Evolutionary conservation across 2,329 filamentous ascomycete genomes (phyloP).

Genomic region (Xylaria sp.): DNA sequence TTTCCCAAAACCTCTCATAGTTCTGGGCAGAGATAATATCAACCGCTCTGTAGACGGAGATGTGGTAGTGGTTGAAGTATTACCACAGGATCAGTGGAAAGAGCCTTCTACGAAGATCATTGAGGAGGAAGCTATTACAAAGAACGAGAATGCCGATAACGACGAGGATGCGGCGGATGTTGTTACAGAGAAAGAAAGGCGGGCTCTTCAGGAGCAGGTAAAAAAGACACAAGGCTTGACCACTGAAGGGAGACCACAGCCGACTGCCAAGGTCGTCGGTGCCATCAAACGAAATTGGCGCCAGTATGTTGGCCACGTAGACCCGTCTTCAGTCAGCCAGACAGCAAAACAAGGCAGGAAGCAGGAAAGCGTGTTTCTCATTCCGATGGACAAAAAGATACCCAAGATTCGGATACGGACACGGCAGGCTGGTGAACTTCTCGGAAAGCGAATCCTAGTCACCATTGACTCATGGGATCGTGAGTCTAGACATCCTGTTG

Average conservation of each 20-base stretch:
- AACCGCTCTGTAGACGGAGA: conserved; percentile 94
- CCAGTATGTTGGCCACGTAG: conserved; percentile 96
- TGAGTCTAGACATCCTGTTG: conserved; percentile 89
- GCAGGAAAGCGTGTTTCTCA: conserved; percentile 92
- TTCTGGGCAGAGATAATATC: conserved; percentile 94
- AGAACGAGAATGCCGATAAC: conserved; percentile 90
- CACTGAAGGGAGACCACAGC: conserved; percentile 81
- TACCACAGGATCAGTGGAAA: conserved; percentile 97
- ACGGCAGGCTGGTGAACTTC: conserved; percentile 84
- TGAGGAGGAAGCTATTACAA: conserved; percentile 90
- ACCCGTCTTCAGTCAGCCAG: conserved; percentile 82
- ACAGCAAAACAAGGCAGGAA: conserved; percentile 79
- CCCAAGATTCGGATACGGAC: conserved; percentile 96
- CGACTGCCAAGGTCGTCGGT: conserved; percentile 91
- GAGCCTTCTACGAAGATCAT: conserved; percentile 94
- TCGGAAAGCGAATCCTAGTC: conserved; percentile 91
- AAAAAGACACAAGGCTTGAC: conserved; percentile 82
- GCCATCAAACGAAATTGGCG: conserved; percentile 96
- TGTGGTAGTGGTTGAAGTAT: conserved; percentile 88
- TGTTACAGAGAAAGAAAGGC: conserved; percentile 88
- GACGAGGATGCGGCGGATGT: conserved; percentile 81
- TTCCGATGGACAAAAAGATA: conserved; percentile 98
- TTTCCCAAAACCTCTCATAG: conserved; percentile 87
- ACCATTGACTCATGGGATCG: conserved; percentile 96
- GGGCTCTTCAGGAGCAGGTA: conserved; percentile 89